phyloP scores from a whole-genome alignment of 345 rosid species.

The Erucastrum elatum region DNA sequence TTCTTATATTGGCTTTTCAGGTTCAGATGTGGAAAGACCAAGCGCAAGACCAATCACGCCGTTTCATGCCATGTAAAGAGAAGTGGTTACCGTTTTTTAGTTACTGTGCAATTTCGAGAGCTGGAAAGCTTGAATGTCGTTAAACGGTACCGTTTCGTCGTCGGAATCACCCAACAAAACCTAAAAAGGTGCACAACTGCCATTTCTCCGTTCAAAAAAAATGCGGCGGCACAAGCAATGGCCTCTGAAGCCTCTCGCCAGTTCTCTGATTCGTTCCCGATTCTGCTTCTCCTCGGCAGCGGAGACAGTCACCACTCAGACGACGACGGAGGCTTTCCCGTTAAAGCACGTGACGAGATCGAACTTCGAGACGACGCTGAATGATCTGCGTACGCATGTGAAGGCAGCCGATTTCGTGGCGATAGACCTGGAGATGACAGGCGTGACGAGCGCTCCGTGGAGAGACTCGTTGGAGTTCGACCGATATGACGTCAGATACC shows the following conservation, averaged over 20 bases:
- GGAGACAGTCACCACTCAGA: not conserved
- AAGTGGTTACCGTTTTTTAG: conserved; percentile 29
- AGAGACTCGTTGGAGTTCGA: conserved; percentile 82
- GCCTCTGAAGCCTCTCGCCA: conserved; percentile 56
- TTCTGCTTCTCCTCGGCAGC: conserved; percentile 28
- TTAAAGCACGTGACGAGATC: conserved; percentile 71
- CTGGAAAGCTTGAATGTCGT: not conserved
- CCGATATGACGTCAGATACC: conserved; percentile 71
- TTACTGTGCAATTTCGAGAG: not conserved
- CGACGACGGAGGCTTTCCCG: conserved; percentile 53
- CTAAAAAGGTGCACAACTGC: not conserved
- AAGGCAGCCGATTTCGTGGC: conserved; percentile 88
- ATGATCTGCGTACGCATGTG: conserved; percentile 57
- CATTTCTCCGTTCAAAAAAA: conserved; percentile 18
- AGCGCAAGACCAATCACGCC: conserved; percentile 7
- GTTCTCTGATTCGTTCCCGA: conserved; percentile 41
- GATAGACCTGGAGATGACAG: conserved; percentile 94
- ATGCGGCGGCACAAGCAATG: conserved; percentile 44
- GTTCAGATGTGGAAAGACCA: conserved; percentile 7
- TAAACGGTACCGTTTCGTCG: not conserved
- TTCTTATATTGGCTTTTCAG: conserved; percentile 13
- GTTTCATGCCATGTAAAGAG: not conserved
- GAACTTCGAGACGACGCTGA: conserved; percentile 69
- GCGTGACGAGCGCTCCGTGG: conserved; percentile 87
- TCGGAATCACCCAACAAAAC: conserved; percentile 5